phyloP scores from a whole-genome alignment of 2,329 filamentous ascomycete genomes.

The Penicillium sp. region DNA sequence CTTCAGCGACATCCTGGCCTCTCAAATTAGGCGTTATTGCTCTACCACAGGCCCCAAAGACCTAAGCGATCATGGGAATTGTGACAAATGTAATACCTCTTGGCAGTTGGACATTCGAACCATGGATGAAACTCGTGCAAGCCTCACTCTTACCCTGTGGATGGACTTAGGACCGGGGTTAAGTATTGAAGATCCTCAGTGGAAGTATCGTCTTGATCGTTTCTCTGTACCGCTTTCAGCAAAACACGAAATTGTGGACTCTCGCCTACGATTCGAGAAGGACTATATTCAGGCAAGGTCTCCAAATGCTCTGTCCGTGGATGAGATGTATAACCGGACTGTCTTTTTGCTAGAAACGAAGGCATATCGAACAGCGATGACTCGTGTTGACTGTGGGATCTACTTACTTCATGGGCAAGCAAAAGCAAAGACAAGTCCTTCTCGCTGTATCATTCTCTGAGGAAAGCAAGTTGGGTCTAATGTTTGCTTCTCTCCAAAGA shows the following conservation, averaged over 20 bases:
- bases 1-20: not conserved
- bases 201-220: not conserved
- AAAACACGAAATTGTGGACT: not conserved
- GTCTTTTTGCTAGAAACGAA: too few species aligned
- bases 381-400: too few species aligned
- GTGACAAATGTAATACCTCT: not conserved
- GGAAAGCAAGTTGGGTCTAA: too few species aligned
- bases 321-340: not conserved
- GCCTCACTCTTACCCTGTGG: not conserved
- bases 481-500: too few species aligned
- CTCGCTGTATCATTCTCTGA: conserved; percentile 6
- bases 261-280: not conserved
- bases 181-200: not conserved
- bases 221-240: not conserved
- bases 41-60: not conserved
- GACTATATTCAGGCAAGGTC: not conserved
- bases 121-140: not conserved
- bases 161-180: not conserved
- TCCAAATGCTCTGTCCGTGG: not conserved
- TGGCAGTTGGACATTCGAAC: not conserved
- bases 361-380: too few species aligned
- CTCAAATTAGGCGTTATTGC: not conserved
- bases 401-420: not conserved
- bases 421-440: conserved; percentile 4
- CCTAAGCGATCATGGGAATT: not conserved